Conservation (phyloP, 108 stramenopile species). For the Bacterosira constricta region DNA sequence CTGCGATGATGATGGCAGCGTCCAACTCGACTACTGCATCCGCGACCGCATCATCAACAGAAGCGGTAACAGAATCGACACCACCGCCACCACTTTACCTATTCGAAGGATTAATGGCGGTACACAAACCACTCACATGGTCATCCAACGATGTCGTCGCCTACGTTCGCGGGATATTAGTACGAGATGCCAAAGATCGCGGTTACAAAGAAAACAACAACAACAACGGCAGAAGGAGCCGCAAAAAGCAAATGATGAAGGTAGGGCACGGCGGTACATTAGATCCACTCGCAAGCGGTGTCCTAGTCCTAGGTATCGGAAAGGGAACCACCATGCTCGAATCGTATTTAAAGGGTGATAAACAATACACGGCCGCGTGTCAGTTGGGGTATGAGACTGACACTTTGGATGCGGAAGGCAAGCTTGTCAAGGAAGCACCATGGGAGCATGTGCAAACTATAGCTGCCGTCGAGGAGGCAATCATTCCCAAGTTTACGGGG, state of each 20-base stretch:
- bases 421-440: slow-evolving; percentile 50
- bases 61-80: background rate
- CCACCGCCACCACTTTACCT: slow-evolving; percentile 53
- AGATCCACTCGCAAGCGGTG: slow-evolving; percentile 94
- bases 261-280: slow-evolving; percentile 97
- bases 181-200: slow-evolving; percentile 67
- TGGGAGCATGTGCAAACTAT: slow-evolving; percentile 63
- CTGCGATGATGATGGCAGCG: background rate
- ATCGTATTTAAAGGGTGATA: slow-evolving; percentile 80
- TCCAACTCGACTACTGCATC: background rate
- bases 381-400: slow-evolving; percentile 85
- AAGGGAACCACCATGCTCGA: slow-evolving; percentile 80
- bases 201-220: slow-evolving; percentile 40
- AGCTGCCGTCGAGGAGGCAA: slow-evolving; percentile 8
- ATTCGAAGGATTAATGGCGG: slow-evolving; percentile 83
- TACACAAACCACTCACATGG: slow-evolving; percentile 92
- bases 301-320: slow-evolving; percentile 93
- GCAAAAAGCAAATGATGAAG: slow-evolving; percentile 59
- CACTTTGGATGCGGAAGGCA: slow-evolving; percentile 87
- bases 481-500: slow-evolving; percentile 68
- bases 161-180: slow-evolving; percentile 75
- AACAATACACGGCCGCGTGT: slow-evolving; percentile 72
- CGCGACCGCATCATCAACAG: background rate
- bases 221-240: slow-evolving; percentile 21
- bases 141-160: slow-evolving; percentile 88